Conservation (phyloP, 1,284 basidiomycete species). For the Schizophyllum commune region DNA sequence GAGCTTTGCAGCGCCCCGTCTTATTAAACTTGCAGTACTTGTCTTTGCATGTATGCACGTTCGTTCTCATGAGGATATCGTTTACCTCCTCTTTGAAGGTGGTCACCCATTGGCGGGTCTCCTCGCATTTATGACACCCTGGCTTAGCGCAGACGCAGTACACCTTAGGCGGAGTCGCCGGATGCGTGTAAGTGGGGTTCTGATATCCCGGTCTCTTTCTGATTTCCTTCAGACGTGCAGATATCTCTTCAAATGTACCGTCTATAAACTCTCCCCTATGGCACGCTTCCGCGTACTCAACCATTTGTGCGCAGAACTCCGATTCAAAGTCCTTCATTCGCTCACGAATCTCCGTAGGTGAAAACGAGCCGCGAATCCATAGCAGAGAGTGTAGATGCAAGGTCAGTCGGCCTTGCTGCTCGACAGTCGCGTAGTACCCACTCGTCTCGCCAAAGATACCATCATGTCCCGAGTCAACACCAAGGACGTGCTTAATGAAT, state of each 20-base stretch:
- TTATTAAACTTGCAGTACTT: background rate
- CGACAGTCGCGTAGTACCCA: conserved; percentile 19
- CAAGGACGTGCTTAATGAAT: conserved; percentile 23
- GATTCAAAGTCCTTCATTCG: background rate
- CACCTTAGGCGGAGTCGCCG: background rate
- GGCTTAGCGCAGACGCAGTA: background rate
- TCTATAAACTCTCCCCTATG: background rate
- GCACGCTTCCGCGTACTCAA: background rate
- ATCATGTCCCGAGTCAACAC: conserved; percentile 13
- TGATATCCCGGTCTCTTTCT: background rate
- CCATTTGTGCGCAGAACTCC: background rate
- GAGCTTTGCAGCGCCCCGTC: background rate
- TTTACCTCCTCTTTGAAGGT: background rate
- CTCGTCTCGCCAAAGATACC: background rate
- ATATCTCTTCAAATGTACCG: background rate
- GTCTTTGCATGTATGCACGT: background rate
- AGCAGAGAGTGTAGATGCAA: conserved; percentile 28
- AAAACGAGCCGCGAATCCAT: conserved; percentile 21
- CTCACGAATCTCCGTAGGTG: conserved; percentile 20
- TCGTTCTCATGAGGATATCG: background rate
- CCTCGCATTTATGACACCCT: background rate
- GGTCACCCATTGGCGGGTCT: background rate
- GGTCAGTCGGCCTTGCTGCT: conserved; percentile 28
- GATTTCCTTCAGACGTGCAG: background rate
- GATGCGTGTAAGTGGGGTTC: background rate